phyloP scores from a whole-genome alignment of 495 filamentous ascomycete species.

The Penicillium maclennaniae region DNA sequence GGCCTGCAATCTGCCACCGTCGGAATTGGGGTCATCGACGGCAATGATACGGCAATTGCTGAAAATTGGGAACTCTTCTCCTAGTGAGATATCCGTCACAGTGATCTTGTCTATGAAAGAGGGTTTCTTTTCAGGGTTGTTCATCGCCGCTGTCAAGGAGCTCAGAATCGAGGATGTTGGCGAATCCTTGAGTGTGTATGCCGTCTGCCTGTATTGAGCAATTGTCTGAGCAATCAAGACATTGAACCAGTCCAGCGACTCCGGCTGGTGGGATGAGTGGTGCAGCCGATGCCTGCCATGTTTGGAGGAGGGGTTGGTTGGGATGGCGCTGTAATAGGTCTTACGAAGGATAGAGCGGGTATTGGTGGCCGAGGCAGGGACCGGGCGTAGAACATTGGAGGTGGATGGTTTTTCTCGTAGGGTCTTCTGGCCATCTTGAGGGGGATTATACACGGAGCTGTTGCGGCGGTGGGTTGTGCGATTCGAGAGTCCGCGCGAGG shows the following conservation, averaged over 20 bases:
- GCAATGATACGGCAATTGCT: constrained; percentile 94
- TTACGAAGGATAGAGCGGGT: constrained; percentile 90
- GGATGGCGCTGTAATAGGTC: constrained; percentile 92
- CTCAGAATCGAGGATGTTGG: constrained; percentile 73
- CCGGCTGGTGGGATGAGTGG: constrained; percentile 84
- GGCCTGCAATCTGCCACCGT: constrained; percentile 74
- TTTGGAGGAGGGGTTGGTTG: constrained; percentile 39
- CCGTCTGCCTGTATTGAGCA: constrained; percentile 89
- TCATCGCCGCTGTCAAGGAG: constrained; percentile 85
- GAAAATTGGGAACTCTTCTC: constrained; percentile 97
- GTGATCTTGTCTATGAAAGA: constrained; percentile 89
- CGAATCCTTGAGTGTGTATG: constrained; percentile 70
- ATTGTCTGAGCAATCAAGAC: constrained; percentile 96
- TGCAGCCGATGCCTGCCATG: constrained; percentile 46
- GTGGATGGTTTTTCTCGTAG: constrained; percentile 74
- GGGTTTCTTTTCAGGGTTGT: constrained; percentile 73
- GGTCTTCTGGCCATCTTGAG: constrained; percentile 32
- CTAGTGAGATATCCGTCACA: constrained; percentile 87
- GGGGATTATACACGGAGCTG: constrained; percentile 48
- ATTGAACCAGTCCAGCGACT: constrained; percentile 99
- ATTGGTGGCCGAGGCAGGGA: constrained; percentile 56
- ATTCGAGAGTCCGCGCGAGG: constrained; percentile 71
- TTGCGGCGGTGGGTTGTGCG: constrained; percentile 59
- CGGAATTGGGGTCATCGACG: constrained; percentile 46
- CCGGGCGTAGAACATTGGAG: constrained; percentile 65